phyloP scores from a whole-genome alignment of 768 basidiomycete species.

The Sarcomyxa edulis region DNA sequence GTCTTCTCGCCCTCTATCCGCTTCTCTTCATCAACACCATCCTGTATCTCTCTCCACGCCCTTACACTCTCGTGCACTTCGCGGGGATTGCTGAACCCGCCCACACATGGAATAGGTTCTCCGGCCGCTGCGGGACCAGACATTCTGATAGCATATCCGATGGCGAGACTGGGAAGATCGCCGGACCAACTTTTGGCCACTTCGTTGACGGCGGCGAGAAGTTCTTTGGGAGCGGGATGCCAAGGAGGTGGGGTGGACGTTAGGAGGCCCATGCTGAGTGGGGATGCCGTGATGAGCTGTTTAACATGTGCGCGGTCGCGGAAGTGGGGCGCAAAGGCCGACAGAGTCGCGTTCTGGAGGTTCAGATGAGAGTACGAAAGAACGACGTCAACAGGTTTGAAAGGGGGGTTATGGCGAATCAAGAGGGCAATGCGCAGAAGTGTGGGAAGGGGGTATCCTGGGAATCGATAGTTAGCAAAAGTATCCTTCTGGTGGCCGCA shows the following conservation, averaged over 20 bases:
- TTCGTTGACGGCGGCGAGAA: slow-evolving; percentile 37
- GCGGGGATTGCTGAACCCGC: slow-evolving; percentile 60
- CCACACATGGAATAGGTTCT: slow-evolving; percentile 54
- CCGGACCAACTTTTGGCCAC: slow-evolving; percentile 34
- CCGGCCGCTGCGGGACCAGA: slow-evolving; percentile 34
- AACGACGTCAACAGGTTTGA: slow-evolving; percentile 69
- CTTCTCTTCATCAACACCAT: slow-evolving; percentile 22
- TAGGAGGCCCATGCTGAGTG: slow-evolving; percentile 81
- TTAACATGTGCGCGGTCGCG: slow-evolving; percentile 56
- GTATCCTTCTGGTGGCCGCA: background rate
- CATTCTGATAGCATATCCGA: slow-evolving; percentile 62
- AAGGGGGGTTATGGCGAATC: slow-evolving; percentile 60
- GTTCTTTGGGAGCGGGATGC: slow-evolving; percentile 66
- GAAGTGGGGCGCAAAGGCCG: slow-evolving; percentile 51
- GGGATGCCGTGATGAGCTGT: slow-evolving; percentile 75
- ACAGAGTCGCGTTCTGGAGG: slow-evolving; percentile 64
- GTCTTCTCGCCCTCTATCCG: slow-evolving; percentile 39
- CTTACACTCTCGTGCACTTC: slow-evolving; percentile 74
- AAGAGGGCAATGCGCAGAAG: slow-evolving; percentile 80
- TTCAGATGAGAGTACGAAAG: slow-evolving; percentile 80
- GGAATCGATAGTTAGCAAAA: background rate
- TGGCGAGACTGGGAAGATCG: slow-evolving; percentile 59
- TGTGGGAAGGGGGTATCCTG: slow-evolving; percentile 79
- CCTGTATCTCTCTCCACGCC: slow-evolving; percentile 61
- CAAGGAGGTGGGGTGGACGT: slow-evolving; percentile 52